Evolutionary conservation across 2,329 filamentous ascomycete species (phyloP), one percentile per base, ranked within the genome.

Genomic region (Blastomyces percursus): DNA sequence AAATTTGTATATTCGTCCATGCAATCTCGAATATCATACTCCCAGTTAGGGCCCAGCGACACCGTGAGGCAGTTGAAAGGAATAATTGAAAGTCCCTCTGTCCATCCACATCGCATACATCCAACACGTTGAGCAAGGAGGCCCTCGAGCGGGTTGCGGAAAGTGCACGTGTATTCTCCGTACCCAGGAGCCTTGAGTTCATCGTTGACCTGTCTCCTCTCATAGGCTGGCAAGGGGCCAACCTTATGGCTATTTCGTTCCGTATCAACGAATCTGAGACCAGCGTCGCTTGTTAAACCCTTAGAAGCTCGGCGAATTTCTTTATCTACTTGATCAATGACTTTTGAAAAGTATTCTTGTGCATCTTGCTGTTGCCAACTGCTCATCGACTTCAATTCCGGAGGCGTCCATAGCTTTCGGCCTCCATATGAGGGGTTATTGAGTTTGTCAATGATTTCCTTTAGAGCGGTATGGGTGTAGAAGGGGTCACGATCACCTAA

Each of bases 291-390:
- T 68, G 78, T 73, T 72, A 79, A 66, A 64, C 73, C 69, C 61
- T 74, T 71, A 63, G 76, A 77, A 55, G 81, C 80, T 67, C 80
- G 82, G 24, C 79, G 77, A 50, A 90, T 80, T 71, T 95, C 90
- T 69, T 87, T 88, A 70, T 96, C 90, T 35, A 96, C 80, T 68
- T 92, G 87, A 67, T 93, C 91, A 57, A 96, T 75, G 16, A 99
- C 81, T 70, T 93, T 95, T 19, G 91, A 93, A 70, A 90, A 96
- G 74, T 97, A 99, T 74, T 99, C 94, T 72, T 97, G 94, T 5
- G 94, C 94, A 76, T 99, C 94, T 75, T 99, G 94, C 72, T 97
- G 94, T 68, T 95, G 89, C 84, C 89, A 96, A 38, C 90, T 96
- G 74, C 88, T 93, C 87, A 97, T 95, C 11, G 87, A 92, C 75